These are phyloP conservation scores for Aphanocladium album DNA, from an alignment of 2,329 filamentous ascomycete species.

Conservation along the genomic window DNA sequence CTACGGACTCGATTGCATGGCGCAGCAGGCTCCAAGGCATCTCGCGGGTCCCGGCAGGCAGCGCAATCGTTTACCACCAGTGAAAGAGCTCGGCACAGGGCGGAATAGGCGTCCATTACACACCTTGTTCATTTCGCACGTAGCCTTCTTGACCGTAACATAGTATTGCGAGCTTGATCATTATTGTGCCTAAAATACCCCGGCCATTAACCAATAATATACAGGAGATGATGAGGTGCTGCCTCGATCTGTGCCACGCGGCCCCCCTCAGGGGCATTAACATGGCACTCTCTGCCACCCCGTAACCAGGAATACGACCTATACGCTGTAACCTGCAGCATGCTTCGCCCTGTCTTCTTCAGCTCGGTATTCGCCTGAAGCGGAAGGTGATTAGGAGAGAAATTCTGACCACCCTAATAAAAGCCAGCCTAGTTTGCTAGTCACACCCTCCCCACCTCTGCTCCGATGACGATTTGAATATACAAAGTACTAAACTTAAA, in stretches of 20 bases:
- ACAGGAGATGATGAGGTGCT: background rate
- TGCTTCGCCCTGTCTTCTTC: background rate
- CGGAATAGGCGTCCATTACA: background rate
- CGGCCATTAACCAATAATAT: background rate
- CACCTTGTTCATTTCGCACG: too few relatives aligned
- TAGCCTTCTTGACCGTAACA: too few relatives aligned
- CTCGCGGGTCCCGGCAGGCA: background rate
- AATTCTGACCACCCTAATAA: background rate
- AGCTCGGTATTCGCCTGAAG: background rate
- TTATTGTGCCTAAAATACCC: too few relatives aligned
- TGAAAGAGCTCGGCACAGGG: background rate
- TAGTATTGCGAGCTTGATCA: too few relatives aligned
- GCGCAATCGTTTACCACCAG: background rate
- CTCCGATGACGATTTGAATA: background rate
- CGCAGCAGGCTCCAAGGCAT: background rate
- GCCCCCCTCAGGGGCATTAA: background rate
- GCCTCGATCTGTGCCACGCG: background rate
- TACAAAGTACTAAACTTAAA: background rate
- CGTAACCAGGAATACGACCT: background rate
- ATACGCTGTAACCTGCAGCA: background rate
- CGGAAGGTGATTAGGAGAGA: background rate
- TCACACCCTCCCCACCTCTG: background rate
- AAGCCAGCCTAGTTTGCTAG: background rate
- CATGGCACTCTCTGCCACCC: background rate
- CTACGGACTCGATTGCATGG: background rate